Percentiles rank a stretch among this genome's conserved stretches.
phyloP scores from a whole-genome alignment of 768 basidiomycete species.

The Chalciporus piperatus region DNA sequence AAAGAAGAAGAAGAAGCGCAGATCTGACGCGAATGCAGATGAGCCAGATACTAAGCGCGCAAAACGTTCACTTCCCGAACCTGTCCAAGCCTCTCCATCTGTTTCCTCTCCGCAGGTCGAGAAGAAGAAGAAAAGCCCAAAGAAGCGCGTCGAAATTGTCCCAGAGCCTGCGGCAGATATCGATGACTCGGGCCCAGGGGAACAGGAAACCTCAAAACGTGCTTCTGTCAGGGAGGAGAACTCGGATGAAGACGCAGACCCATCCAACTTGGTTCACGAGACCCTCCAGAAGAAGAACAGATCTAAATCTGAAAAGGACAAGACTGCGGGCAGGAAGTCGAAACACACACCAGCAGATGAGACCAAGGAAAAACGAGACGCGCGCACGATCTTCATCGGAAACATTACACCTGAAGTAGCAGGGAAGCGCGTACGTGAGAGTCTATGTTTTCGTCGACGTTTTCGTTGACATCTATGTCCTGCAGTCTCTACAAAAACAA shows the following conservation, averaged over 20 bases:
- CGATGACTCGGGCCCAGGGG: not conserved
- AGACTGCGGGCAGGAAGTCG: constrained; percentile 26
- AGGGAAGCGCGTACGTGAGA: constrained; percentile 66
- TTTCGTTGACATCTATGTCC: constrained; percentile 1
- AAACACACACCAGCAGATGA: constrained; percentile 68
- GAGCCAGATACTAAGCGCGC: constrained; percentile 17
- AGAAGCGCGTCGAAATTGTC: constrained; percentile 4
- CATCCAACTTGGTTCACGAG: constrained; percentile 60
- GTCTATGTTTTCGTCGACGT: not conserved
- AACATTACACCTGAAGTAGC: constrained; percentile 79
- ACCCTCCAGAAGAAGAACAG: constrained; percentile 37
- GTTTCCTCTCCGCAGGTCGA: constrained; percentile 20
- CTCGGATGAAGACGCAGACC: constrained; percentile 34
- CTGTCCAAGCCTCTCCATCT: constrained; percentile 14
- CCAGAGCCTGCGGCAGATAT: not conserved
- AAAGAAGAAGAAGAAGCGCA: constrained; percentile 15
- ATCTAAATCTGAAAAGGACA: constrained; percentile 30
- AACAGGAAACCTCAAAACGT: constrained; percentile 1
- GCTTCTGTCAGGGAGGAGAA: constrained; percentile 20
- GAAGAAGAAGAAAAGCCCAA: constrained; percentile 14
- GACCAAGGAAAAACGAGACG: constrained; percentile 67
- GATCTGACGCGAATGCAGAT: constrained; percentile 11
- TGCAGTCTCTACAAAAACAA: constrained; percentile 70
- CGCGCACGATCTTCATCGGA: constrained; percentile 88
- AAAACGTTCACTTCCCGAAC: constrained; percentile 5